These are phyloP conservation scores for Pisolithus marmoratus DNA, from an alignment of 768 basidiomycete genomes.

Conservation along the genomic window DNA sequence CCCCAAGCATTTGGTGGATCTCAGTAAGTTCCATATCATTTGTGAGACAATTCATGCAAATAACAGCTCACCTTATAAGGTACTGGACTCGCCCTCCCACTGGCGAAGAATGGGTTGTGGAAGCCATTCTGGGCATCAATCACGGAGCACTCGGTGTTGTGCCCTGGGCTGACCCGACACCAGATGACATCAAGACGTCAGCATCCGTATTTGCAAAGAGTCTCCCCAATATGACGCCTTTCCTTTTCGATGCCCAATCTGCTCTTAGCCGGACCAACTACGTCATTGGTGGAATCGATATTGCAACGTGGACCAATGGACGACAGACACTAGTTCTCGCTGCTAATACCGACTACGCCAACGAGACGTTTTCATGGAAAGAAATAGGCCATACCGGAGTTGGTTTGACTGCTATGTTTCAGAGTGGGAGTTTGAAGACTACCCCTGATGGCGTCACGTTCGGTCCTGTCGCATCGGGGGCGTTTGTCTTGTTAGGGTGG, in stretches of 20 bases:
- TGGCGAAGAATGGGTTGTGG: slow-evolving; percentile 62
- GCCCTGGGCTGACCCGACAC: slow-evolving; percentile 48
- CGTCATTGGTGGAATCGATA: slow-evolving; percentile 37
- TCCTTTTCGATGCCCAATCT: slow-evolving; percentile 39
- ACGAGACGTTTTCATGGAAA: slow-evolving; percentile 26
- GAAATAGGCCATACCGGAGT: slow-evolving; percentile 20
- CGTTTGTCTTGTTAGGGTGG: slow-evolving; percentile 9
- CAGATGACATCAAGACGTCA: slow-evolving; percentile 46
- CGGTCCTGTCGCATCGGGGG: slow-evolving; percentile 21
- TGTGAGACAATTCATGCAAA: not conserved
- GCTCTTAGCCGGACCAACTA: slow-evolving; percentile 32
- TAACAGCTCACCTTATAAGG: slow-evolving; percentile 32
- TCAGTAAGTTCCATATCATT: slow-evolving; percentile 20
- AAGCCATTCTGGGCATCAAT: slow-evolving; percentile 64
- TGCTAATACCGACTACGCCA: slow-evolving; percentile 44
- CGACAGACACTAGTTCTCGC: slow-evolving; percentile 42
- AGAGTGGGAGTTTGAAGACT: slow-evolving; percentile 3
- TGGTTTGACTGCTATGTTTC: not conserved
- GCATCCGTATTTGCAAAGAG: slow-evolving; percentile 45
- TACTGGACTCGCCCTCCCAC: slow-evolving; percentile 63
- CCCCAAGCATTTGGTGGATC: slow-evolving; percentile 69
- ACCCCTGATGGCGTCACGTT: slow-evolving; percentile 1
- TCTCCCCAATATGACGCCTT: slow-evolving; percentile 40
- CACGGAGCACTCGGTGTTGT: slow-evolving; percentile 58
- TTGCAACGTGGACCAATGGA: slow-evolving; percentile 45